Evolutionary conservation across 164 flowering plant genomes (phyloP), one percentile per base, ranked within the genome.

Genomic region (Brasenia schreberi): DNA sequence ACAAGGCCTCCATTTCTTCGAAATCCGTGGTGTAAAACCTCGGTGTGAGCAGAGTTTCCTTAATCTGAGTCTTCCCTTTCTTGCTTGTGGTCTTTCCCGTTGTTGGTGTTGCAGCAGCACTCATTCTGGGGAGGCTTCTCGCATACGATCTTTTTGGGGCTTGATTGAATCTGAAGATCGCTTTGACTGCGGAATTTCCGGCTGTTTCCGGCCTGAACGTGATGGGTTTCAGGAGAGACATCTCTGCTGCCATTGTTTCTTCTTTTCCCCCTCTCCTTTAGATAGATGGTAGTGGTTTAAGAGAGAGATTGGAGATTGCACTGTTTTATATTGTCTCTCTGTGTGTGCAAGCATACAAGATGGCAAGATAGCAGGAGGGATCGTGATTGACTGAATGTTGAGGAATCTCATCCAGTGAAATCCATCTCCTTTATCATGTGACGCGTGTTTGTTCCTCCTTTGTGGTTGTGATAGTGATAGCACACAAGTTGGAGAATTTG

Each of bases 11-110:
- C 98, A 94, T 94, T 69, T 90, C 98, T 62, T 94, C 97, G 63
- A 94, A 94, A 59, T 94, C 98, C 0, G 97, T 94, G 61, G 98
- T 94, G 90, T 94, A 94, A 65, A 93, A 94, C 78, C 97, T 86
- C 7, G 98, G 98, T 0, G 97, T 73, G 68, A 94, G 74, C 3
- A 94, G 89, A 67, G 97, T 78, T 82, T 94, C 97, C 65, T 89
- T 81, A 44, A 86, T 86, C 4, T 4, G 68, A 7, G 75, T 69
- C 62, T 86, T 67, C 4, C 61, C 71, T 70, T 85, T 87, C 71
- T 82, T 84, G 63, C 74, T 69, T 67, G n/a, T 17, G 70, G 74
- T 39, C 66, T 62, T 65, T 72, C 18, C 5, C 77, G 43, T 17
- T 75, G 65, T 16, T 45, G 53, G 53, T 7, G 53, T 7, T 4